Conservation (phyloP, 2,329 filamentous ascomycete species). For the Ceratocystis colombiana region DNA sequence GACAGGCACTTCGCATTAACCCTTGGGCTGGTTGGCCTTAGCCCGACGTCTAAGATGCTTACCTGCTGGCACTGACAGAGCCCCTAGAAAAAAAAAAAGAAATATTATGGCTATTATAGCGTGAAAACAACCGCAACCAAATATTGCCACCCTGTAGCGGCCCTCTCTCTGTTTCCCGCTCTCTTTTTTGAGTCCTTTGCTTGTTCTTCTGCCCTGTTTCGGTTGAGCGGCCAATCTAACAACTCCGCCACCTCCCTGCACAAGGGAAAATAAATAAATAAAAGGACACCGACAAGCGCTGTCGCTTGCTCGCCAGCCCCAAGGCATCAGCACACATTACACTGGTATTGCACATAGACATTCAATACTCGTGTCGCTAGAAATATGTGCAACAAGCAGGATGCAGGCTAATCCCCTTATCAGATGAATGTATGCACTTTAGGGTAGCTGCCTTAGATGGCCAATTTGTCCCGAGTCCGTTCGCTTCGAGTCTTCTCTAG, state of each 20-base stretch:
- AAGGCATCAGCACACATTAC: no score
- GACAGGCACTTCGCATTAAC: no score
- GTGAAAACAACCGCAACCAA: no score
- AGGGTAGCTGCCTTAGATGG: neutral
- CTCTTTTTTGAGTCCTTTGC: neutral
- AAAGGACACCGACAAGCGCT: no score
- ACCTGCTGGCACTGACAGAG: no score
- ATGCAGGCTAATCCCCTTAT: neutral
- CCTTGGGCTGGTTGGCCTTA: neutral
- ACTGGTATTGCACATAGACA: no score
- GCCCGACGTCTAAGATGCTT: neutral
- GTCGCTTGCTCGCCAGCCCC: no score
- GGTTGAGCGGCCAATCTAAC: constrained; percentile 4
- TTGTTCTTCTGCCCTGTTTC: neutral
- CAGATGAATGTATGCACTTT: neutral
- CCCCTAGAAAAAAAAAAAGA: no score
- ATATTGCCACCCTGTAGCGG: neutral
- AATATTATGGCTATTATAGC: no score
- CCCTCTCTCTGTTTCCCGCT: neutral
- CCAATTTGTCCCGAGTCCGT: neutral
- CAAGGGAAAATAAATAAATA: no score
- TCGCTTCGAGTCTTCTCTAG: neutral
- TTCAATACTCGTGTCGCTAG: no score
- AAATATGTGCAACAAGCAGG: no score
- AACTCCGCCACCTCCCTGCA: constrained; percentile 10